Base-by-base conservation (phyloP, 177 flowering plant genomes). In the Vitis hybrid region DNA sequence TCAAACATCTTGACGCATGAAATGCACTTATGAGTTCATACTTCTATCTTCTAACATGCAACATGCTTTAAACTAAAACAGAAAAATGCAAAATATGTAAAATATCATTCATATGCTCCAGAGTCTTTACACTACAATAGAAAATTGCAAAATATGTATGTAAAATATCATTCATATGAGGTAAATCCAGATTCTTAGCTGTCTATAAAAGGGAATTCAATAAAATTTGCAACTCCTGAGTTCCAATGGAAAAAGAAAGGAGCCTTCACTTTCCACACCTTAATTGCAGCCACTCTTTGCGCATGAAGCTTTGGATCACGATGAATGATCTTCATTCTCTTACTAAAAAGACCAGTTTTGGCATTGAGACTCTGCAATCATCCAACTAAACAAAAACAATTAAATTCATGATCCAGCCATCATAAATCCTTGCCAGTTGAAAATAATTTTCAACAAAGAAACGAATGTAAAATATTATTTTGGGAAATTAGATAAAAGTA, bases 301-400 rank as follows among this genome's bases (percentile, higher is more conserved):
- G 99, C 98, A 68, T 83, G 94, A 81, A 91, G 95, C 72, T 54
- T 79, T 49, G 98, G 97, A 80, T 94, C 90, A 11, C 85, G 82
- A 78, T 94, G 97, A 75, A 94, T 88, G 51, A 90, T 87, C 88
- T 88, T 94, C 97, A 94, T 92, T 74, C 91, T 79, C 46, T 92
- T 94, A 74, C 88, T 94, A 80, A 94, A 94, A 58, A 94, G 67
- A 65, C 99, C 97, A 54, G 99, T 94, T 84, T 79, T 90, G 66
- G 89, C 97, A 87, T 94, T 94, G 60, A 94, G 94, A 83, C 91
- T 94, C 99, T 94, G 97, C 87, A 89, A 82, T 71, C 85, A 83
- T 78, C 80, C 84, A 82, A 81, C 88, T 83, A 88, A 80, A 84
- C 66, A 70, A 48, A 74, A 70, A 82, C 81, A 63, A 74, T 86